Conservation (phyloP, 2,329 filamentous ascomycete species). For the Pseudocercospora ulei region DNA sequence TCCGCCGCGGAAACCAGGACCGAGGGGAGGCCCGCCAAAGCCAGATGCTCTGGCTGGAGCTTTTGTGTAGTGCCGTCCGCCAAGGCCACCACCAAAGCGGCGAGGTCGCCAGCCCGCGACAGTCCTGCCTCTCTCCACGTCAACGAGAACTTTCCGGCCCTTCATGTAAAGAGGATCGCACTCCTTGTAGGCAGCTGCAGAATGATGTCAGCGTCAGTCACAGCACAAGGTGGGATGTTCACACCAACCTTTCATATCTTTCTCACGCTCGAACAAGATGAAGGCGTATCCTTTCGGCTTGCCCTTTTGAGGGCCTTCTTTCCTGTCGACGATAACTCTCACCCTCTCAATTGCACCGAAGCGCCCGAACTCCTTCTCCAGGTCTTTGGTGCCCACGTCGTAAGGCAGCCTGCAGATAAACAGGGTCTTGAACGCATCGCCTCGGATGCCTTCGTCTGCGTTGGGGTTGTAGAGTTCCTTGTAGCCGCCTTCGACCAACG, state of each 20-base stretch:
- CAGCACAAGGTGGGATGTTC: not conserved
- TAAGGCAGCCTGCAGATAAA: constrained; percentile 88
- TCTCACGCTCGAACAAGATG: constrained; percentile 91
- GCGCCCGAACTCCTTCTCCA: constrained; percentile 86
- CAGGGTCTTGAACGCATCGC: constrained; percentile 89
- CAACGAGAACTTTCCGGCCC: constrained; percentile 82
- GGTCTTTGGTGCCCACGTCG: constrained; percentile 78
- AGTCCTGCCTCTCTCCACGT: constrained; percentile 91
- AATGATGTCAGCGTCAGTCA: constrained; percentile 37
- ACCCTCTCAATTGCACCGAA: constrained; percentile 91
- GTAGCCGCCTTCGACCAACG: constrained; percentile 54
- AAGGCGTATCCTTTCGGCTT: constrained; percentile 71
- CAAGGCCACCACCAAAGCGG: constrained; percentile 81
- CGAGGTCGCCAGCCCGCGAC: constrained; percentile 89
- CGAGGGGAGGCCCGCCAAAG: constrained; percentile 47
- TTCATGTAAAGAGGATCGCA: constrained; percentile 53
- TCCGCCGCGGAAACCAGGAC: constrained; percentile 45
- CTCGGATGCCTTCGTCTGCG: constrained; percentile 78
- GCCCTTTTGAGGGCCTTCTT: constrained; percentile 54
- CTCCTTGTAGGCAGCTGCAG: constrained; percentile 83
- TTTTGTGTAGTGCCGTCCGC: constrained; percentile 87
- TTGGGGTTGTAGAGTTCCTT: constrained; percentile 63
- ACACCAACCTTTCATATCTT: constrained; percentile 90
- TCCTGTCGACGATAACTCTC: constrained; percentile 61
- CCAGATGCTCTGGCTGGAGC: constrained; percentile 55